A percentile compares a stretch with the other conserved stretches of the same genome.
These are phyloP conservation scores for Candida ovalis DNA, from an alignment of 805 yeast genomes.

Conservation along the genomic window DNA sequence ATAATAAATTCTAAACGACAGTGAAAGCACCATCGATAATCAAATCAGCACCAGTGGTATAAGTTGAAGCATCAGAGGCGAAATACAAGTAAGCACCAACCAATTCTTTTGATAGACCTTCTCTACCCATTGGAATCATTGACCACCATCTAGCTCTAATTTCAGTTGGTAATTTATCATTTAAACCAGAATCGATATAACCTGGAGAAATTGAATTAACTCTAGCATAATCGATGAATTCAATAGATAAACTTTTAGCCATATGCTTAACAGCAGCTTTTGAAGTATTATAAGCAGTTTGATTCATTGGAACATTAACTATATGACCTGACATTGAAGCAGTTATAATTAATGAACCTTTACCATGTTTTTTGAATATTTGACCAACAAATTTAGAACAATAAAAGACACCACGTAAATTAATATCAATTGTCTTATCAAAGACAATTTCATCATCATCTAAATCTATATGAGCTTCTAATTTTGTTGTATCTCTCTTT, in stretches of 20 bases:
- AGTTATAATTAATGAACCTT: slow-evolving; percentile 48
- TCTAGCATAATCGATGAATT: slow-evolving; percentile 48
- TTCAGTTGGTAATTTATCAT: slow-evolving; percentile 24
- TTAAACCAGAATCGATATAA: slow-evolving; percentile 36
- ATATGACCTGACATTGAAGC: slow-evolving; percentile 56
- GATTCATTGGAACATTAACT: slow-evolving; percentile 49
- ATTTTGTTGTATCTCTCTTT: background rate
- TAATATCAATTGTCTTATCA: slow-evolving; percentile 47
- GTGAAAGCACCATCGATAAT: slow-evolving; percentile 50
- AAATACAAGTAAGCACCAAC: slow-evolving; percentile 50
- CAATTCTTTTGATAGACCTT: slow-evolving; percentile 44
- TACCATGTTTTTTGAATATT: slow-evolving; percentile 42
- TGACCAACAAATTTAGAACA: slow-evolving; percentile 48
- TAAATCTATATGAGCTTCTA: background rate
- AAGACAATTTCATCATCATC: slow-evolving; percentile 36
- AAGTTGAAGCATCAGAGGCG: slow-evolving; percentile 51
- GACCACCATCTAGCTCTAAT: slow-evolving; percentile 30
- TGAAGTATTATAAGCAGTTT: slow-evolving; percentile 46
- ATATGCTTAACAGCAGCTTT: slow-evolving; percentile 48
- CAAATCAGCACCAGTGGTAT: slow-evolving; percentile 48
- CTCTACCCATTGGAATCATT: slow-evolving; percentile 45
- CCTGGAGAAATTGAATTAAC: slow-evolving; percentile 32
- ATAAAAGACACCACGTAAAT: slow-evolving; percentile 45
- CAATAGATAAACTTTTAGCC: slow-evolving; percentile 44
- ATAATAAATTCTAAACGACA: slow-evolving; percentile 22